Percentiles rank a stretch among this genome's conserved stretches.
Evolutionary conservation across 2,329 filamentous ascomycete genomes (phyloP).

Genomic region (Lasiodiplodia gonubiensis): DNA sequence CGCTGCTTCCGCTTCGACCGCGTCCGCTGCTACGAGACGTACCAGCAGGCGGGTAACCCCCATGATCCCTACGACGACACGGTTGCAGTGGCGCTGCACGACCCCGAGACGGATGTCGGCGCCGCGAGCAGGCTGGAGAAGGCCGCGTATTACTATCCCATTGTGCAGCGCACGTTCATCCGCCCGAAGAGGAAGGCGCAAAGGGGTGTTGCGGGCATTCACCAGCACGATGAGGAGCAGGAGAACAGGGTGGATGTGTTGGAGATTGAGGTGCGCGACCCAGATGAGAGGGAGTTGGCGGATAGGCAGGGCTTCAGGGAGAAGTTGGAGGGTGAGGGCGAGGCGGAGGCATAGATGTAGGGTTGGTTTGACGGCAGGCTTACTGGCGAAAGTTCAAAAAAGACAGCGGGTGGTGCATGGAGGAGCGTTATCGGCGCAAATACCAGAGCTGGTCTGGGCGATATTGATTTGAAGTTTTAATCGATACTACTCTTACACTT

Average conservation of each 20-base stretch:
- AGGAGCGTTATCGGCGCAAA: neutral
- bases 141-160: constrained; percentile 68
- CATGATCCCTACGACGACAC: constrained; percentile 61
- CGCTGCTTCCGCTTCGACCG: constrained; percentile 61
- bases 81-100: constrained; percentile 64
- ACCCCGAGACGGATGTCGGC: constrained; percentile 49
- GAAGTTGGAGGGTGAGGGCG: constrained; percentile 21
- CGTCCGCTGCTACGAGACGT: constrained; percentile 66
- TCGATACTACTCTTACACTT: neutral
- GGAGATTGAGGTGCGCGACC: constrained; percentile 58
- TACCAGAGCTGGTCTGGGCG: neutral
- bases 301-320: constrained; percentile 17
- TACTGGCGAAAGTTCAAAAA: neutral
- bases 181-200: constrained; percentile 55
- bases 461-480: neutral
- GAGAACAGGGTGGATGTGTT: constrained; percentile 59
- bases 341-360: neutral
- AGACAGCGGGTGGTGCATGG: neutral
- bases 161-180: constrained; percentile 62
- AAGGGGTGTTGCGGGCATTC: constrained; percentile 47
- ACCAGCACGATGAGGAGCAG: constrained; percentile 47
- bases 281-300: constrained; percentile 56
- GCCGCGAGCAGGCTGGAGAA: constrained; percentile 46
- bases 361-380: neutral
- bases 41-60: constrained; percentile 57